phyloP scores from a whole-genome alignment of 345 rosid species.

The Brassica nigra region DNA sequence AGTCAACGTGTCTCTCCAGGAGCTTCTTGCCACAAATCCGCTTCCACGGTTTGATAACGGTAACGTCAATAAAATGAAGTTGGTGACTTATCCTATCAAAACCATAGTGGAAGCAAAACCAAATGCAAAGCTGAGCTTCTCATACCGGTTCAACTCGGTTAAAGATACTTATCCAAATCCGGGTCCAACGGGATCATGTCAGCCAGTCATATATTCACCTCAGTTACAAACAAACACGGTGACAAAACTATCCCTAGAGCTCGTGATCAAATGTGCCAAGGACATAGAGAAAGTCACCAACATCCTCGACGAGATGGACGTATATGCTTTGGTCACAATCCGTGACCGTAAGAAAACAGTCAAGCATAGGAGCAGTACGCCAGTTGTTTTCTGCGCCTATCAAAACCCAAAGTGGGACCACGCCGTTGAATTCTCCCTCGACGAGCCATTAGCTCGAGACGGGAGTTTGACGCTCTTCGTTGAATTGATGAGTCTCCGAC shows the following conservation, averaged over 20 bases:
- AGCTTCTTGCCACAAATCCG: conserved; percentile 43
- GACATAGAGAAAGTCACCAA: conserved; percentile 52
- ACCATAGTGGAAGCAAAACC: conserved; percentile 43
- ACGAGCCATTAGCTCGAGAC: conserved; percentile 45
- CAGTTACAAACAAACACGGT: neutral
- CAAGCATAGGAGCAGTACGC: conserved; percentile 47
- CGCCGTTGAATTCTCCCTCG: conserved; percentile 51
- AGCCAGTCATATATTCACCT: neutral
- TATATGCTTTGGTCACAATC: conserved; percentile 56
- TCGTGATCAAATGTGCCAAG: conserved; percentile 55
- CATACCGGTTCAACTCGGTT: conserved; percentile 50
- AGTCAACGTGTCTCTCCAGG: conserved; percentile 64
- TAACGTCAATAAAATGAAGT: conserved; percentile 15
- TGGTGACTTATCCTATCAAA: conserved; percentile 52
- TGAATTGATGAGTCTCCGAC: conserved; percentile 56
- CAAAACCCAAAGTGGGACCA: conserved; percentile 62
- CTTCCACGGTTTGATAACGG: conserved; percentile 1
- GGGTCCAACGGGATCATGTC: neutral
- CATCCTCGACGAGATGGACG: conserved; percentile 58
- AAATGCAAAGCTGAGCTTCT: conserved; percentile 43
- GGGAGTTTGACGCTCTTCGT: conserved; percentile 46
- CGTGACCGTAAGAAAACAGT: conserved; percentile 40
- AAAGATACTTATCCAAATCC: neutral
- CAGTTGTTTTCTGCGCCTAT: conserved; percentile 45
- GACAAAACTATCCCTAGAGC: conserved; percentile 49